phyloP scores from a whole-genome alignment of 2,329 filamentous ascomycete genomes.

The Metarhizium humberi region DNA sequence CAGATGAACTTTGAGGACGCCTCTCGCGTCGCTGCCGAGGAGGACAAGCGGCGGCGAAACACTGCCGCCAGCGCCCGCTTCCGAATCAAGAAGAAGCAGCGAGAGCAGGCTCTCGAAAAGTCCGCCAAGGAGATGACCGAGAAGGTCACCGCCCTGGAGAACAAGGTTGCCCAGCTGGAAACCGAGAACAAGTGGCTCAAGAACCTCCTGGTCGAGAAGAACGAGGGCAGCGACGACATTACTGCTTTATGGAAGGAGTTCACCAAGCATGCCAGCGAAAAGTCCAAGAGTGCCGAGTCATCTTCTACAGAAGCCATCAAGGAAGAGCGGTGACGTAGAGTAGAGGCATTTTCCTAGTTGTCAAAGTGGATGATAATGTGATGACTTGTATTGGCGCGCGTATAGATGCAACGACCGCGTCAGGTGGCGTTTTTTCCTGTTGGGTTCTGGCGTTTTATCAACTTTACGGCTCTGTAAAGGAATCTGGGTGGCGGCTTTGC shows the following conservation, averaged over 20 bases:
- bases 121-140: constrained; percentile 77
- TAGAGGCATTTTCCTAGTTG: background rate
- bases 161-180: constrained; percentile 66
- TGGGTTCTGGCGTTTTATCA: background rate
- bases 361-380: background rate
- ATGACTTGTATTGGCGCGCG: background rate
- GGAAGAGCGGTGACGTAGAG: constrained; percentile 12
- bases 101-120: constrained; percentile 75
- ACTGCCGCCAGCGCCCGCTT: constrained; percentile 83
- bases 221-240: constrained; percentile 50
- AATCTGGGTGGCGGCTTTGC: background rate
- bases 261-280: constrained; percentile 26
- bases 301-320: constrained; percentile 9
- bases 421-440: background rate
- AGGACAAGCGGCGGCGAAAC: constrained; percentile 84
- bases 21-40: constrained; percentile 67
- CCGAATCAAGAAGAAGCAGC: constrained; percentile 93
- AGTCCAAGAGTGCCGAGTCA: constrained; percentile 20
- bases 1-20: constrained; percentile 57
- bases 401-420: background rate
- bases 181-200: constrained; percentile 78
- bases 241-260: constrained; percentile 43
- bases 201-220: constrained; percentile 74
- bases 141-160: constrained; percentile 65
- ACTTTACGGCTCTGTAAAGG: background rate